These are phyloP conservation scores for Croton setiger DNA, from an alignment of 441 rosid genomes.

Conservation along the genomic window DNA sequence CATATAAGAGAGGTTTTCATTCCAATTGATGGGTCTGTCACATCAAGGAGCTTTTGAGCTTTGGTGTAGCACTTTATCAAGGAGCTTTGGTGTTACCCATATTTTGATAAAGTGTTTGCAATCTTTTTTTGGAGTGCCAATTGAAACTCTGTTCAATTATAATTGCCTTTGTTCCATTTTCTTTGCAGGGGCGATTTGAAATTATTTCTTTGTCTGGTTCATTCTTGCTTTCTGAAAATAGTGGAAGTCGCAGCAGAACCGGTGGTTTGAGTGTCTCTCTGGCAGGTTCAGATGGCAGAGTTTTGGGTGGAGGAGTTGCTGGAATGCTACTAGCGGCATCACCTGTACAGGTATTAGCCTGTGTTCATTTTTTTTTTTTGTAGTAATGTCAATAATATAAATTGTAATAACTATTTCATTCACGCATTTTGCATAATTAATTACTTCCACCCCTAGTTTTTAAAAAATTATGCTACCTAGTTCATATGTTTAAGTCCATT, in stretches of 20 bases:
- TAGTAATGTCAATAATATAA: background rate
- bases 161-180: constrained; percentile 6
- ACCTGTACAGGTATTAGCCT: constrained; percentile 66
- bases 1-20: background rate
- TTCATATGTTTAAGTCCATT: too few species aligned
- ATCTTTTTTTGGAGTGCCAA: background rate
- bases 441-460: too few species aligned
- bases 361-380: background rate
- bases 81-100: too few species aligned
- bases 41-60: background rate
- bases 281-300: constrained; percentile 84
- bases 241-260: constrained; percentile 43
- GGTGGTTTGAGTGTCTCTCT: constrained; percentile 72
- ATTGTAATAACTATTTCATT: too few species aligned
- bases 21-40: background rate
- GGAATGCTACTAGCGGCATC: constrained; percentile 85
- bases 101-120: background rate
- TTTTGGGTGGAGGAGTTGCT: constrained; percentile 86
- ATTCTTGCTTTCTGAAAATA: constrained; percentile 54
- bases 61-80: too few species aligned
- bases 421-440: too few species aligned
- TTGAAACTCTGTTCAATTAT: too few species aligned
- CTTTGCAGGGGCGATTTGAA: constrained; percentile 80
- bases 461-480: too few species aligned
- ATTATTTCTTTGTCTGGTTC: constrained; percentile 89